Base-by-base conservation (phyloP, 2,329 filamentous ascomycete species). In the Drechslera avenae region DNA sequence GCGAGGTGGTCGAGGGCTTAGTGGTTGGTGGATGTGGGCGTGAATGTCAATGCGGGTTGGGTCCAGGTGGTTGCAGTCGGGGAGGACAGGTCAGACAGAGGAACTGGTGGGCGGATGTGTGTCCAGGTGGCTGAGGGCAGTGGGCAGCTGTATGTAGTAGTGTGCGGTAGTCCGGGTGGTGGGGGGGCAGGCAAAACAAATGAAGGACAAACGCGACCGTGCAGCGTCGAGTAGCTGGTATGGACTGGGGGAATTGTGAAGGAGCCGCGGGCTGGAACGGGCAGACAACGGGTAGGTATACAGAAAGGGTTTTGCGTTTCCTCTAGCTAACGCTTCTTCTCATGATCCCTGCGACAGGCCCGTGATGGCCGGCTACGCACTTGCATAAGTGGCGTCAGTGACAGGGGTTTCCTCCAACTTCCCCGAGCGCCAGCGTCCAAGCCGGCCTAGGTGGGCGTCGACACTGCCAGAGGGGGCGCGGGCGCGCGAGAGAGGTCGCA, bases 281-380 rank as follows among this genome's bases (percentile, higher is more conserved):
- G 56, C 59, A 52, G 49, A 36, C 32, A 26, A 33, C 50, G 34
- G 45, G 46, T 52, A 49, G 50, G 50, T 52, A 52, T 52, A 52
- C 50, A 39, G 50, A 57, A 65, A 60, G 58, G 62, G 61, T 63
- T 65, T 65, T 63, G 57, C 57, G 56, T 59, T 63, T 60, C 50
- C 47, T 51, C 48, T 54, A 54, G 54, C 39, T 49, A 44, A 54
- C 46, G 49, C 21, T 50, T 49, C 44, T 39, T 42, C 44, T 30
- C 39, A 23, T 37, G 14, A 52, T 49, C 50, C 49, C 39, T 48
- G 50, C 30, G 19, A 12, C 18, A 33, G 51, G 46, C 51, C 51
- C 40, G 46, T 50, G 46, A 49, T 51, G 52, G 52, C 39, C 47
- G 34, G 35, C 26, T 46, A 41, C 16, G 41, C 48, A 39, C 51